Evolutionary conservation across 2,329 filamentous ascomycete species (phyloP).

Genomic region (Ceratocystis cubensis): DNA sequence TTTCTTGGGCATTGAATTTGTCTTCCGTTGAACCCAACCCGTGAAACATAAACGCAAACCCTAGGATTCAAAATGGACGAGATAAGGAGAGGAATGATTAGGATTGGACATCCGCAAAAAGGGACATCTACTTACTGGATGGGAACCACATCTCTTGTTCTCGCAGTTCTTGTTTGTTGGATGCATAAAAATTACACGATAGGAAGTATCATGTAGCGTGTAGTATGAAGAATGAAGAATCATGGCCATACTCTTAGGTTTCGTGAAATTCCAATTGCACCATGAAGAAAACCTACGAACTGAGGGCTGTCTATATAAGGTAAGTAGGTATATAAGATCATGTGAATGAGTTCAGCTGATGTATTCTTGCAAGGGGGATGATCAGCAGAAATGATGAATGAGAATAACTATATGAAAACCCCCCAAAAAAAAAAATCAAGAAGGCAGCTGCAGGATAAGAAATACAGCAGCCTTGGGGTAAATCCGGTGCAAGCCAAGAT

Average conservation of each 20-base stretch:
- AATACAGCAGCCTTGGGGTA: neutral
- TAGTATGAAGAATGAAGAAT: constrained; percentile 12
- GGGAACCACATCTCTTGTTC: neutral
- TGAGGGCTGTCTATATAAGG: neutral
- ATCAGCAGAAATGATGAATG: neutral
- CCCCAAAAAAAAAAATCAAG: neutral
- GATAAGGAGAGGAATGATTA: neutral
- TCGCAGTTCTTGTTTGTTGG: neutral
- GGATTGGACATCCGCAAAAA: neutral
- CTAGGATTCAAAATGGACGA: no score
- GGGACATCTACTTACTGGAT: neutral
- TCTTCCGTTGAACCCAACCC: neutral
- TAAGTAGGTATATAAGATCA: neutral
- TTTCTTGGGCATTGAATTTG: neutral
- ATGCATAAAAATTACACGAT: constrained; percentile 8
- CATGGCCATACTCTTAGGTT: constrained; percentile 6
- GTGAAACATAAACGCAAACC: constrained; percentile 3
- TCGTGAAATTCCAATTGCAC: neutral
- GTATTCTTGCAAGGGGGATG: neutral
- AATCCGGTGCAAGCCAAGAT: neutral
- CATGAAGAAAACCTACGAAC: neutral
- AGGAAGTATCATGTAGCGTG: neutral
- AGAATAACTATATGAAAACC: neutral
- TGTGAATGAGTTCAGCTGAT: neutral
- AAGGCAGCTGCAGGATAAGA: neutral